Conservation (phyloP, 768 basidiomycete genomes). For the Russula sp. region DNA sequence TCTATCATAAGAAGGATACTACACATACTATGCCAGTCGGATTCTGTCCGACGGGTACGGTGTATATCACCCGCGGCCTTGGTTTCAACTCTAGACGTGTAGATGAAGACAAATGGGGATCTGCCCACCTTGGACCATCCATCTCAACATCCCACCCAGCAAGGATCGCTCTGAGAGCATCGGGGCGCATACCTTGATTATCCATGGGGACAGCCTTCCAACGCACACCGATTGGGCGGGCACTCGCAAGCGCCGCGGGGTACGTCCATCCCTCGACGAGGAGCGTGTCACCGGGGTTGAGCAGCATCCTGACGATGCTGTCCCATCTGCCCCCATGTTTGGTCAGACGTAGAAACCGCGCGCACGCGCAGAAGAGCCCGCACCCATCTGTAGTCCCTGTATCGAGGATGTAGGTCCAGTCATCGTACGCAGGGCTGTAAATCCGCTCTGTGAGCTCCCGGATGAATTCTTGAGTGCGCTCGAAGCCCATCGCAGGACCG, state of each 20-base stretch:
- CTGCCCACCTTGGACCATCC: background rate
- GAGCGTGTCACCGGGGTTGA: slow-evolving; percentile 58
- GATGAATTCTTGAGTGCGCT: slow-evolving; percentile 50
- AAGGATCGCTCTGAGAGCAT: slow-evolving; percentile 53
- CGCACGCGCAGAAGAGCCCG: background rate
- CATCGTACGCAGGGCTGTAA: slow-evolving; percentile 53
- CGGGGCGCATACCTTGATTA: slow-evolving; percentile 59
- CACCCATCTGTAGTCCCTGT: slow-evolving; percentile 68
- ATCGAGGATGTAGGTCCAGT: slow-evolving; percentile 53
- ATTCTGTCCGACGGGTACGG: slow-evolving; percentile 79
- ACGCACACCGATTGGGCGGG: slow-evolving; percentile 37
- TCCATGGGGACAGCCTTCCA: slow-evolving; percentile 63
- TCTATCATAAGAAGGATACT: no score
- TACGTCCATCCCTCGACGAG: slow-evolving; percentile 72
- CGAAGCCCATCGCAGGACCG: slow-evolving; percentile 45
- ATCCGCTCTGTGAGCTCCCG: slow-evolving; percentile 49
- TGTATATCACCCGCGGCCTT: slow-evolving; percentile 72
- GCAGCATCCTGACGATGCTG: slow-evolving; percentile 53
- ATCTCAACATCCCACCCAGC: slow-evolving; percentile 54
- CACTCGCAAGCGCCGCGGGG: slow-evolving; percentile 44
- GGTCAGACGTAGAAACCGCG: background rate
- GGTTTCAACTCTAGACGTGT: background rate
- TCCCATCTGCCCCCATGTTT: slow-evolving; percentile 37
- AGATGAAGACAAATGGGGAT: background rate
- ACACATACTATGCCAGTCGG: slow-evolving; percentile 65